phyloP scores from a whole-genome alignment of 192 early-diverging fungal species.

The Chytriomyces confervae region DNA sequence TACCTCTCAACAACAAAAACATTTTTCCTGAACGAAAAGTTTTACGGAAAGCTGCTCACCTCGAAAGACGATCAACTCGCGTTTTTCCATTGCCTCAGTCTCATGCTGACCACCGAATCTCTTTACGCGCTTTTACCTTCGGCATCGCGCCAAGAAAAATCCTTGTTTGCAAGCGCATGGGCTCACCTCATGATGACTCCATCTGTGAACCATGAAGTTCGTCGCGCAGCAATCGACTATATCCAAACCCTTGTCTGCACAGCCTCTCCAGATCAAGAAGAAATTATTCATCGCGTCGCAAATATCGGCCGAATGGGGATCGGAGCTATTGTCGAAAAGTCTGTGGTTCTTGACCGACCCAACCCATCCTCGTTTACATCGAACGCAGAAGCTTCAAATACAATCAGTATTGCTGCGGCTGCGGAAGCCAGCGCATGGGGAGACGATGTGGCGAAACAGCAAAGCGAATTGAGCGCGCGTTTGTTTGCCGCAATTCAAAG shows the following conservation, averaged over 20 bases:
- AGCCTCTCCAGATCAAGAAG: neutral
- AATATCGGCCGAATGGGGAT: conserved; percentile 50
- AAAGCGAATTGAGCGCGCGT: conserved; percentile 38
- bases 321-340: conserved; percentile 38
- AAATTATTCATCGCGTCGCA: conserved; percentile 12
- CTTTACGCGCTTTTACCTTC: conserved; percentile 49
- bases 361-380: conserved; percentile 5
- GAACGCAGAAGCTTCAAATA: neutral
- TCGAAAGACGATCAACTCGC: conserved; percentile 72
- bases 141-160: conserved; percentile 32
- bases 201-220: conserved; percentile 33
- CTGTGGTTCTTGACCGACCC: neutral
- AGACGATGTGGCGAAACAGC: conserved; percentile 39
- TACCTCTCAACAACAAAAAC: conserved; percentile 53
- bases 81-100: conserved; percentile 60
- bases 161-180: conserved; percentile 45
- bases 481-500: conserved; percentile 43
- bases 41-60: conserved; percentile 72
- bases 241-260: conserved; percentile 18
- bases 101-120: conserved; percentile 42
- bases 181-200: conserved; percentile 62
- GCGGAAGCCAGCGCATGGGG: conserved; percentile 41
- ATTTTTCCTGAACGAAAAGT: conserved; percentile 82
- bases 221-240: conserved; percentile 28
- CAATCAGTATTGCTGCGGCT: conserved; percentile 1